Evolutionary conservation across 495 filamentous ascomycete species (phyloP), one percentile per base, ranked within the genome.

Genomic region (Aspergillus asperescens): DNA sequence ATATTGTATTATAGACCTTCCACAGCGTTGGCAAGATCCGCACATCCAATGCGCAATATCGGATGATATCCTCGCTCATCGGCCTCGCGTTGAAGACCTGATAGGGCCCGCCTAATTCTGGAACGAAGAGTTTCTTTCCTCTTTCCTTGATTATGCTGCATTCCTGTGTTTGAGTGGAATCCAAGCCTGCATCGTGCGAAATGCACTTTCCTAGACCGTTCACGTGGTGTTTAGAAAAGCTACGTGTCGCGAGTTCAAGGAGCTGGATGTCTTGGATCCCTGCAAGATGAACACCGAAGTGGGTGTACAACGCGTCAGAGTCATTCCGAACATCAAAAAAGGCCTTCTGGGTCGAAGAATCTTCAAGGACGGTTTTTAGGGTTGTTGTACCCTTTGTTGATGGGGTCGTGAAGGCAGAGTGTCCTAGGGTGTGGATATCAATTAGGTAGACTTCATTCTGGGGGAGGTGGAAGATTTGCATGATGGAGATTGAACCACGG

Each of bases 191-290:
- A 23, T 42, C 8, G 19, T 23, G 22, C 13, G 1, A 1, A 1
- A 42, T 18, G 20, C 39, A 25, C 12, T n/a, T 71, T 1, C 58
- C 54, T 1, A 85, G 61, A 1, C 74, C 63, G 23, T 23, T 52
- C 27, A 81, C 34, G 28, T 44, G 64, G 28, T 49, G 60, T 52
- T 50, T 66, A 7, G 45, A 20, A 16, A 47, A 49, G 0, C n/a
- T 47, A 5, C 80, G 57, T 1, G 63, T 63, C 5, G 72, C 77
- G 5, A 67, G 48, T 47, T 84, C 77, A 75, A 85, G 77, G 0
- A 84, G 66, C 58, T 85, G 82, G 9, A 85, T 35, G 49, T 83
- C 79, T 1, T 70, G 27, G 0, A 82, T 52, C 0, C 78, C 75
- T 0, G 27, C 51, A 0, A 78, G 58, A 0, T 48, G 20, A 28